phyloP scores from a whole-genome alignment of 805 yeast genomes.

The Spathaspora sp. region DNA sequence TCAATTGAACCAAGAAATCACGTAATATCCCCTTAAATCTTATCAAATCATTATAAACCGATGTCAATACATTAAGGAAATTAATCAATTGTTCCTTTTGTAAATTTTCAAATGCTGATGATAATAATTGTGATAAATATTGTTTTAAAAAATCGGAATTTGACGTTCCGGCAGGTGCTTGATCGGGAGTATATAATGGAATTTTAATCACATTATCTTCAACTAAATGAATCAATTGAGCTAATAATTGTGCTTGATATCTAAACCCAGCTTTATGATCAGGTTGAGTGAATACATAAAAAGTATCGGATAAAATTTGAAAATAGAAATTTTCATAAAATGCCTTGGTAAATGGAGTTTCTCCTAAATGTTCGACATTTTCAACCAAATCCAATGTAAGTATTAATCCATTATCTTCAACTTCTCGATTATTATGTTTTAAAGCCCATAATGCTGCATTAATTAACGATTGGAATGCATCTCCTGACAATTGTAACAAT shows the following conservation, averaged over 20 bases:
- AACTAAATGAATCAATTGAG: constrained; percentile 79
- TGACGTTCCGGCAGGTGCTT: constrained; percentile 82
- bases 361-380: constrained; percentile 77
- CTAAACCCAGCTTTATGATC: constrained; percentile 97
- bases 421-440: constrained; percentile 95
- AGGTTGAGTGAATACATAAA: constrained; percentile 89
- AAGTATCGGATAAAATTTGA: constrained; percentile 86
- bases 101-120: constrained; percentile 89
- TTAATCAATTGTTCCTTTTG: constrained; percentile 77
- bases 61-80: constrained; percentile 74
- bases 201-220: constrained; percentile 69
- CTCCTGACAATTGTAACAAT: constrained; percentile 81
- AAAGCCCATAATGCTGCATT: constrained; percentile 98
- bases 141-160: constrained; percentile 76
- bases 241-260: constrained; percentile 78
- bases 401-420: constrained; percentile 86
- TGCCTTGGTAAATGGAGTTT: constrained; percentile 70
- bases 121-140: constrained; percentile 75
- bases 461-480: constrained; percentile 84
- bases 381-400: constrained; percentile 78
- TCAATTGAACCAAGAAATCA: constrained; percentile 94
- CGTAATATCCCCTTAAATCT: constrained; percentile 83
- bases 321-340: constrained; percentile 87
- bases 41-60: constrained; percentile 66
- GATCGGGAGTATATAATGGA: constrained; percentile 76